phyloP scores from a whole-genome alignment of 2,329 filamentous ascomycete species.

The Phoma sp. region DNA sequence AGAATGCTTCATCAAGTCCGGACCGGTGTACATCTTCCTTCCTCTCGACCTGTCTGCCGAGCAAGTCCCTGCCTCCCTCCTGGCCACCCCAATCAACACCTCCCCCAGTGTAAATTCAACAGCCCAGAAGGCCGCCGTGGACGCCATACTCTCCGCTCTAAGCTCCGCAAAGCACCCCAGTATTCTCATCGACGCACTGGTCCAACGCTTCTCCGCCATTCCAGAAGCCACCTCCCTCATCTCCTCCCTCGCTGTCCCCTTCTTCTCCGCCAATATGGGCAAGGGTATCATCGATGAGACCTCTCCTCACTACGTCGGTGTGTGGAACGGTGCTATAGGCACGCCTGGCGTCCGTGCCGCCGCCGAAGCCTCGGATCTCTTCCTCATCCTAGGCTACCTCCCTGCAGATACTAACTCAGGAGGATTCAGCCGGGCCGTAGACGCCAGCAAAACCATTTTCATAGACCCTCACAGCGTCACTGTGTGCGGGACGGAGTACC shows the following conservation, averaged over 20 bases:
- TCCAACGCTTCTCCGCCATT: conserved; percentile 47
- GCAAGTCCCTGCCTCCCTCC: conserved; percentile 39
- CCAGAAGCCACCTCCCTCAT: conserved; percentile 44
- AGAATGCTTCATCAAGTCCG: conserved; percentile 51
- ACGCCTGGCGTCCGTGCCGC: conserved; percentile 46
- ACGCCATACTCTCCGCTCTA: conserved; percentile 43
- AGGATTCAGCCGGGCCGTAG: conserved; percentile 47
- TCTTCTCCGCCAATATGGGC: conserved; percentile 51
- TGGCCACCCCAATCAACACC: conserved; percentile 48
- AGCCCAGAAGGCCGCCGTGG: conserved; percentile 40
- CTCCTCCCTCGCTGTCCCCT: conserved; percentile 44
- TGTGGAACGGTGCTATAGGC: conserved; percentile 51
- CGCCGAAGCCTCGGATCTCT: conserved; percentile 45
- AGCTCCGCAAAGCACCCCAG: conserved; percentile 45
- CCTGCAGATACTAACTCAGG: conserved; percentile 53
- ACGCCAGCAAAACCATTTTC: conserved; percentile 37
- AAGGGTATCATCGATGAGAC: conserved; percentile 53
- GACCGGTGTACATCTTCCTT: conserved; percentile 54
- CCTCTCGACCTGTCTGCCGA: conserved; percentile 51
- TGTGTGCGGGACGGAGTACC: conserved; percentile 42
- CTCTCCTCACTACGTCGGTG: conserved; percentile 47
- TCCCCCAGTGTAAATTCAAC: conserved; percentile 32
- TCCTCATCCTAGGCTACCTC: conserved; percentile 49
- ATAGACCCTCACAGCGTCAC: conserved; percentile 49
- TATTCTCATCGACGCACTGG: conserved; percentile 49